phyloP scores from a whole-genome alignment of 2,329 filamentous ascomycete species.

The Chrysoporthe cubensis region DNA sequence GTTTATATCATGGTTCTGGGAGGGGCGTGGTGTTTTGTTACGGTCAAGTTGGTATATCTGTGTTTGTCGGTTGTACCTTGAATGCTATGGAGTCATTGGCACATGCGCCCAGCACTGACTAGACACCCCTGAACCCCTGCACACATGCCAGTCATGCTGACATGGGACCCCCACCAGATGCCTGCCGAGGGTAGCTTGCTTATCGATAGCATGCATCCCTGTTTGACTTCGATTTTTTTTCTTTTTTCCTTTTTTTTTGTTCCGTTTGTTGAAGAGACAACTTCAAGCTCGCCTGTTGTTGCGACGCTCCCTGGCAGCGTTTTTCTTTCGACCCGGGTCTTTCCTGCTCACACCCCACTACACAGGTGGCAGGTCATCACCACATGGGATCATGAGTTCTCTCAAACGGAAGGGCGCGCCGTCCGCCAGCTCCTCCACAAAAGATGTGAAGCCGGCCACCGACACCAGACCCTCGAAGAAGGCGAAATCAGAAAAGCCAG shows the following conservation, averaged over 20 bases:
- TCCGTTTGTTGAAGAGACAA: neutral
- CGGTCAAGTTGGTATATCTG: conserved; percentile 6
- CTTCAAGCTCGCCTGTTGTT: neutral
- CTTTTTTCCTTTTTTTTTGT: conserved; percentile 2
- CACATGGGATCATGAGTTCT: conserved; percentile 52
- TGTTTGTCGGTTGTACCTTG: neutral
- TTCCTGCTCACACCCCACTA: neutral
- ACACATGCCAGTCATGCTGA: neutral
- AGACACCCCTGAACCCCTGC: conserved; percentile 7
- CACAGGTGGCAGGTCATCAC: conserved; percentile 11
- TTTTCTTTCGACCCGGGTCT: conserved; percentile 1
- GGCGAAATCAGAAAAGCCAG: conserved; percentile 43
- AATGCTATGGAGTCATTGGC: conserved; percentile 1
- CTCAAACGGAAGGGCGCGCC: conserved; percentile 64
- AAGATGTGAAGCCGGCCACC: conserved; percentile 51
- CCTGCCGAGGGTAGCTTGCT: conserved; percentile 17
- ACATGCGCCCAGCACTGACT: conserved; percentile 2
- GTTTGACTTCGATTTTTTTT: conserved; percentile 22
- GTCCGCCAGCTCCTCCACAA: conserved; percentile 52
- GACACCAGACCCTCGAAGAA: conserved; percentile 54
- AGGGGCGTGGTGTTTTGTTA: conserved; percentile 5
- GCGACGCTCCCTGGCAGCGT: neutral
- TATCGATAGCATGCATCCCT: conserved; percentile 31
- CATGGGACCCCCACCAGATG: conserved; percentile 2
- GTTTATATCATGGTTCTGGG: neutral